These are phyloP conservation scores for Neonectria hederae DNA, from an alignment of 2,329 filamentous ascomycete species.

Conservation along the genomic window DNA sequence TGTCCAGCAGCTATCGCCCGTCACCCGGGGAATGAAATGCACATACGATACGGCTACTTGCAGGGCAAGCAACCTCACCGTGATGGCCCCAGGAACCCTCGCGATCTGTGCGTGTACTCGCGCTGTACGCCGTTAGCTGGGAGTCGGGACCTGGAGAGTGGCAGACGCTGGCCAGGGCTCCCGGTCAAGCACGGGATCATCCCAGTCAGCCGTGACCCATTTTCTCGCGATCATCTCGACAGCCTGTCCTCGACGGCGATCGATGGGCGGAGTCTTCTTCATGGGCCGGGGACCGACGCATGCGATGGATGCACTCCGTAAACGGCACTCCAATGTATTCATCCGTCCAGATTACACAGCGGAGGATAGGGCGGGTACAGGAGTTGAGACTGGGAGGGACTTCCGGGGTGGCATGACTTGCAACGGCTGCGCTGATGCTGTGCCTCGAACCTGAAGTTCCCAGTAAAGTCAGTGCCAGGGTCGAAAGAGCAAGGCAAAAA, in stretches of 20 bases:
- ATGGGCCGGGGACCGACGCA: conserved; percentile 10
- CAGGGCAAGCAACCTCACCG: conserved; percentile 1
- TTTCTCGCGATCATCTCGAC: conserved; percentile 22
- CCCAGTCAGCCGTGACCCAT: conserved; percentile 11
- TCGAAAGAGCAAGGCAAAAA: neutral
- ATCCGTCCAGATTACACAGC: neutral
- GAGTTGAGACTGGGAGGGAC: neutral
- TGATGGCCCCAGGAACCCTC: neutral
- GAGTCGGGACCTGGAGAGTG: neutral
- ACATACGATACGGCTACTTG: conserved; percentile 22
- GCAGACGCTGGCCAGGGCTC: neutral
- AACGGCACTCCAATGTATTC: neutral
- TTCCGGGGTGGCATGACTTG: conserved; percentile 41
- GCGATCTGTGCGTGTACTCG: conserved; percentile 3
- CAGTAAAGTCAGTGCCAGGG: neutral
- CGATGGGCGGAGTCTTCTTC: conserved; percentile 21
- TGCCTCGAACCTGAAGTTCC: conserved; percentile 22
- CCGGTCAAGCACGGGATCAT: conserved; percentile 12
- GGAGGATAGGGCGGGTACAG: neutral
- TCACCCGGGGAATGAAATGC: neutral
- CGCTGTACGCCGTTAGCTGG: neutral
- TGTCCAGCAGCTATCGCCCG: conserved; percentile 12
- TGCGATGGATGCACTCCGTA: neutral
- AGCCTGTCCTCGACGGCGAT: conserved; percentile 23
- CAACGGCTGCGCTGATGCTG: conserved; percentile 42